A percentile compares a stretch with the other conserved stretches of the same genome.
phyloP scores from a whole-genome alignment of 2,329 filamentous ascomycete species.

The Setomelanomma holmii region DNA sequence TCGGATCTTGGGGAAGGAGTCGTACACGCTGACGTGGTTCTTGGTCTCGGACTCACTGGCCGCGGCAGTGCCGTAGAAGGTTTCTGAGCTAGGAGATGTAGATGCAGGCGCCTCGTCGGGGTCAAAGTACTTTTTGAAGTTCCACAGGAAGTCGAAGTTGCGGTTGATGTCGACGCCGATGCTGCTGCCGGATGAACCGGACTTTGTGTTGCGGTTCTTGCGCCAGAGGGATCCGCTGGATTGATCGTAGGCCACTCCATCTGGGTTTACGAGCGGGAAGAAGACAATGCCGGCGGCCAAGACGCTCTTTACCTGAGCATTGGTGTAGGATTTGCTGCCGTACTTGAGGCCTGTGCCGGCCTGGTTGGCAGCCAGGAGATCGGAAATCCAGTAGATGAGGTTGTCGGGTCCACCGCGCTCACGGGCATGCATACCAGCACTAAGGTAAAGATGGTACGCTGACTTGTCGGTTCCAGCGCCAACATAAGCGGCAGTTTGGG shows the following conservation, averaged over 20 bases:
- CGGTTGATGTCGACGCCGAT: constrained; percentile 47
- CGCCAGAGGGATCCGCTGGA: constrained; percentile 42
- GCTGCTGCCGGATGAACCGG: constrained; percentile 33
- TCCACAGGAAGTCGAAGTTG: constrained; percentile 63
- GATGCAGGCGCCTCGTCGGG: constrained; percentile 51
- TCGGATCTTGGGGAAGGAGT: constrained; percentile 57
- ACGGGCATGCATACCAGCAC: constrained; percentile 63
- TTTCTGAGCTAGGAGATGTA: constrained; percentile 53
- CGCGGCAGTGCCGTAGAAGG: constrained; percentile 60
- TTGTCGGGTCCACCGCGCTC: constrained; percentile 65
- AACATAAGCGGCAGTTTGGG: constrained; percentile 52
- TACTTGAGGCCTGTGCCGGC: constrained; percentile 59
- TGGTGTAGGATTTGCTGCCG: constrained; percentile 60
- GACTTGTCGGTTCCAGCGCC: constrained; percentile 54
- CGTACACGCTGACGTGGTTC: constrained; percentile 61
- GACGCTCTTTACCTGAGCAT: constrained; percentile 59
- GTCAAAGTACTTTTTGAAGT: constrained; percentile 58
- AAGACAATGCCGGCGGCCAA: constrained; percentile 64
- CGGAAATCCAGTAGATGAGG: constrained; percentile 64
- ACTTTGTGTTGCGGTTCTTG: constrained; percentile 52
- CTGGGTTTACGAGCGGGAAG: constrained; percentile 47
- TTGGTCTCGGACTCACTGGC: constrained; percentile 65
- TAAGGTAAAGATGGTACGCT: constrained; percentile 58
- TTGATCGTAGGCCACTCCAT: constrained; percentile 46
- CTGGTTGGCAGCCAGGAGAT: constrained; percentile 62